Evolutionary conservation across 805 yeast genomes (phyloP).

Genomic region (Ogataea wickerhamii): DNA sequence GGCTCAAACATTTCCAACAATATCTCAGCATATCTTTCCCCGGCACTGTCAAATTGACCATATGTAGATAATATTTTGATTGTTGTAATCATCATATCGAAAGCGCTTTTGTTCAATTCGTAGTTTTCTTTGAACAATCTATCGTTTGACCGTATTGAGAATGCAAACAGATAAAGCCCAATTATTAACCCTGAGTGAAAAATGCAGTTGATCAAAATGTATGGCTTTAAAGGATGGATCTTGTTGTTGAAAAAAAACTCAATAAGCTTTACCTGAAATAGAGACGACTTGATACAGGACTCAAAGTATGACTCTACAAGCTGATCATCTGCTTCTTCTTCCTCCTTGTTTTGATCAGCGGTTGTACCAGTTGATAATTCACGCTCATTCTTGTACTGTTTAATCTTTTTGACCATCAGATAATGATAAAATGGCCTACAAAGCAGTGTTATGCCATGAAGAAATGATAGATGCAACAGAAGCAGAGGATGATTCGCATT

Average conservation of each 20-base stretch:
- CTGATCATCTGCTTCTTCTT: slow-evolving; percentile 9
- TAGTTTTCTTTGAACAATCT: slow-evolving; percentile 10
- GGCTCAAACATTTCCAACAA: slow-evolving; percentile 16
- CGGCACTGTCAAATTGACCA: slow-evolving; percentile 12
- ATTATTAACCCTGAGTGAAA: slow-evolving; percentile 37
- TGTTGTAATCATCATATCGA: slow-evolving; percentile 14
- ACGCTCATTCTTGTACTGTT: slow-evolving; percentile 13
- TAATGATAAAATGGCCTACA: slow-evolving; percentile 42
- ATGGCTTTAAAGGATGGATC: slow-evolving; percentile 36
- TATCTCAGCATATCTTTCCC: slow-evolving; percentile 17
- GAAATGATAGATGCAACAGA: slow-evolving; percentile 35
- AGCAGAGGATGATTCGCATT: slow-evolving; percentile 25
- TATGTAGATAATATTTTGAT: slow-evolving; percentile 12
- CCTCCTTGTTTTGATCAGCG: slow-evolving; percentile 1
- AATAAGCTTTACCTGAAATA: slow-evolving; percentile 34
- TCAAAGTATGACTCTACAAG: slow-evolving; percentile 30
- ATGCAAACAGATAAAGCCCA: slow-evolving; percentile 31
- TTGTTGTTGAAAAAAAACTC: slow-evolving; percentile 27
- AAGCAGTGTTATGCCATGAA: slow-evolving; percentile 37
- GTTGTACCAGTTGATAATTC: slow-evolving; percentile 1
- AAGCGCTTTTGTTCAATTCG: slow-evolving; percentile 12
- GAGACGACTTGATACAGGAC: slow-evolving; percentile 36
- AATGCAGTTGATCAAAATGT: slow-evolving; percentile 31
- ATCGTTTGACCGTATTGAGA: slow-evolving; percentile 7
- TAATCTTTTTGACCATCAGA: slow-evolving; percentile 19